Conservation (phyloP, 345 rosid genomes). For the Pistacia integerrima region DNA sequence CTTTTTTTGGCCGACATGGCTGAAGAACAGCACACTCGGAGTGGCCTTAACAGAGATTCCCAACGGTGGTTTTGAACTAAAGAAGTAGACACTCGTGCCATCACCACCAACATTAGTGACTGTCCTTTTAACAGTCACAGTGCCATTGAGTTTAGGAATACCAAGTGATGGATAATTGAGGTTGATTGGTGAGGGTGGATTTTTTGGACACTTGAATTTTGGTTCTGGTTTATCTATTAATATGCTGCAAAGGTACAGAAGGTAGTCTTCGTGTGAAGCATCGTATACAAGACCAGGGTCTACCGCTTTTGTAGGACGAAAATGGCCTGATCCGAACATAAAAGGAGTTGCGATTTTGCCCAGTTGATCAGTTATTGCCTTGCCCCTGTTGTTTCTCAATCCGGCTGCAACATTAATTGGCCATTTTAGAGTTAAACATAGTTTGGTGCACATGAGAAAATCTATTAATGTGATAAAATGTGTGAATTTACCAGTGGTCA, state of each 20-base stretch:
- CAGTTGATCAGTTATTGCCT: constrained; percentile 41
- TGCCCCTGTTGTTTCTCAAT: constrained; percentile 45
- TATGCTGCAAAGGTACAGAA: constrained; percentile 55
- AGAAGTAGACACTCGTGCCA: constrained; percentile 41
- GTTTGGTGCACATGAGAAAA: neutral
- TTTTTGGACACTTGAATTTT: constrained; percentile 45
- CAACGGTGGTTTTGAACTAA: constrained; percentile 39
- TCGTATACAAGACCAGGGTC: constrained; percentile 89
- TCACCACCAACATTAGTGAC: constrained; percentile 68
- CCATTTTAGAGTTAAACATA: constrained; percentile 14
- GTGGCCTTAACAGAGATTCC: constrained; percentile 48
- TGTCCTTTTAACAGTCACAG: constrained; percentile 44
- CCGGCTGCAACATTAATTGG: constrained; percentile 45
- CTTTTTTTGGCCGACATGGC: constrained; percentile 47
- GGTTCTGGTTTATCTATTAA: constrained; percentile 23
- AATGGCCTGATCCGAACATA: constrained; percentile 66
- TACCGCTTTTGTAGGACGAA: constrained; percentile 55
- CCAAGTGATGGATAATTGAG: constrained; percentile 74
- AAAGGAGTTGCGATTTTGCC: constrained; percentile 61
- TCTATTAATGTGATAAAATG: too few relatives aligned
- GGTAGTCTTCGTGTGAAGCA: constrained; percentile 57
- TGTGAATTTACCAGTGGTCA: constrained; percentile 48
- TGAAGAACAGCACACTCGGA: constrained; percentile 53
- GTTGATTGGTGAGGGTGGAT: constrained; percentile 30
- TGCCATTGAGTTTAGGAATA: constrained; percentile 43